Percentiles rank a stretch among this genome's conserved stretches.
phyloP scores from a whole-genome alignment of 129 eudicot species.

The Sambucus nigra region DNA sequence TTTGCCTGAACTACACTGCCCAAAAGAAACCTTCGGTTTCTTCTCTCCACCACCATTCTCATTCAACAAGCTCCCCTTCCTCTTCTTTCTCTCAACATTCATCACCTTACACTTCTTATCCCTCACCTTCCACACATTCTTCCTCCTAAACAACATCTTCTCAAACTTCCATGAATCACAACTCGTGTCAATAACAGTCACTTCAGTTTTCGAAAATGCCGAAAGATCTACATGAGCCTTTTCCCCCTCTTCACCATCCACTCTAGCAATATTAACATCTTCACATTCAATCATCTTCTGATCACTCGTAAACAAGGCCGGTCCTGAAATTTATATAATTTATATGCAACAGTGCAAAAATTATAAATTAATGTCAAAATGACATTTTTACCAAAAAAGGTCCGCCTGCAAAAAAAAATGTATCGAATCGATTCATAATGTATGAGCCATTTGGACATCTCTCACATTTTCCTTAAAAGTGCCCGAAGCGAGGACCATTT shows the following conservation, averaged over 20 bases:
- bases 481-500: no score
- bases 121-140: constrained; percentile 74
- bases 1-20: constrained; percentile 22
- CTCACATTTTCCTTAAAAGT: no score
- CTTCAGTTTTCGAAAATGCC: constrained; percentile 65
- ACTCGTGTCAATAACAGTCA: constrained; percentile 76
- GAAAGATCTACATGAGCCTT: constrained; percentile 23
- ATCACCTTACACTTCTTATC: constrained; percentile 50
- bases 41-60: constrained; percentile 24
- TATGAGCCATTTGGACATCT: no score
- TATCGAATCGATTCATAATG: no score
- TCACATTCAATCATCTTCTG: no score
- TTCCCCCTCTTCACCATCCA: constrained; percentile 22
- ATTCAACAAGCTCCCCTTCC: constrained; percentile 22
- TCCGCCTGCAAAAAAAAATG: no score
- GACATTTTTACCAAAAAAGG: no score
- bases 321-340: no score
- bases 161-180: constrained; percentile 67
- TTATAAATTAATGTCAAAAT: no score
- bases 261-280: background rate
- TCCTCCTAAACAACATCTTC: constrained; percentile 69
- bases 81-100: constrained; percentile 25
- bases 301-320: no score
- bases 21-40: constrained; percentile 23
- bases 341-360: no score